A percentile compares a stretch with the other conserved stretches of the same genome.
Evolutionary conservation across 495 filamentous ascomycete species (phyloP).

Genomic region (Beverwykella pulmonaria): DNA sequence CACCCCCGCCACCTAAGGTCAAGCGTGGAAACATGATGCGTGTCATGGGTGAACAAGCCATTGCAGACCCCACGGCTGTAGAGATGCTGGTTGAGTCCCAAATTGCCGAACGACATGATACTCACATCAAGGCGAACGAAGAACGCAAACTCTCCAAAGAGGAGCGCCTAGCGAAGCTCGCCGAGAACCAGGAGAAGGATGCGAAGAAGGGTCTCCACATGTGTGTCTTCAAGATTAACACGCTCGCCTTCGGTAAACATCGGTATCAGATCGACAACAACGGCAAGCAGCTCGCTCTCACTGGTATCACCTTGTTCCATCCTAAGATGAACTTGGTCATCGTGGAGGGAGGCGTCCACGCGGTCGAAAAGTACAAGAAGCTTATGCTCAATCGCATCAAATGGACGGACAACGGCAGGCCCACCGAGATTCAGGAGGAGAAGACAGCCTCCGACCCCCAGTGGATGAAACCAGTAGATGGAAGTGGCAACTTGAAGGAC

Average conservation of each 20-base stretch:
- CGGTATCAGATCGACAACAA: slow-evolving; percentile 91
- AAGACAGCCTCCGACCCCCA: slow-evolving; percentile 63
- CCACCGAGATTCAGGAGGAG: slow-evolving; percentile 60
- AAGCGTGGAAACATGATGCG: slow-evolving; percentile 97
- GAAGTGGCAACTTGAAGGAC: slow-evolving; percentile 73
- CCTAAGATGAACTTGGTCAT: slow-evolving; percentile 86
- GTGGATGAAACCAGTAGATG: slow-evolving; percentile 79
- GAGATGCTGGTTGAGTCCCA: slow-evolving; percentile 91
- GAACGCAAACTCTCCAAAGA: slow-evolving; percentile 91
- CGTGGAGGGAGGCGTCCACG: slow-evolving; percentile 84
- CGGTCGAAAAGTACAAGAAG: slow-evolving; percentile 79
- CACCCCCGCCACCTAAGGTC: slow-evolving; percentile 88
- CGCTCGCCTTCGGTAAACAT: slow-evolving; percentile 84
- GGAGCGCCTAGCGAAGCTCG: slow-evolving; percentile 81
- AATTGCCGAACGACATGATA: slow-evolving; percentile 77
- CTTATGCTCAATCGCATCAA: slow-evolving; percentile 90
- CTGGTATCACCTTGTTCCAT: slow-evolving; percentile 85
- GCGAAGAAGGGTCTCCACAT: slow-evolving; percentile 79
- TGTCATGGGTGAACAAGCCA: slow-evolving; percentile 93
- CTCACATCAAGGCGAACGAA: slow-evolving; percentile 79
- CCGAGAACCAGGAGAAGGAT: slow-evolving; percentile 81
- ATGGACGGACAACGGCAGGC: slow-evolving; percentile 86
- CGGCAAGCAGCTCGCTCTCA: slow-evolving; percentile 82
- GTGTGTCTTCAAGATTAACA: slow-evolving; percentile 85
- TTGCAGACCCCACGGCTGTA: slow-evolving; percentile 96